Conservation (phyloP, 2,329 filamentous ascomycete species). For the Clonostachys rosea region DNA sequence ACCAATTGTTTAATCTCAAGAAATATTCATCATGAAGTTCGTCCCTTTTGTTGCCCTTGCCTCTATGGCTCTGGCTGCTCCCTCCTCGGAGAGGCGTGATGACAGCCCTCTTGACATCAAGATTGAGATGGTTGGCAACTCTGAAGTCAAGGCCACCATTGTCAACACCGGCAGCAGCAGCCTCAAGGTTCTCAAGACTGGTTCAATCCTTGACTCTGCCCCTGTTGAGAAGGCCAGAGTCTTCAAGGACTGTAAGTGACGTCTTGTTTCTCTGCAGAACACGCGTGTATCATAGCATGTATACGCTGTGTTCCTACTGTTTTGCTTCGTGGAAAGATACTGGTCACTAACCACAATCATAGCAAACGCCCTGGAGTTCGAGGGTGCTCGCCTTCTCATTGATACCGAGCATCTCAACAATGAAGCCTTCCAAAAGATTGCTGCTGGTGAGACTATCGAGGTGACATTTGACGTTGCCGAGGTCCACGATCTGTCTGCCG, state of each 20-base stretch:
- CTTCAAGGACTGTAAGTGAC: slow-evolving; percentile 32
- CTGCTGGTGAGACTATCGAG: slow-evolving; percentile 37
- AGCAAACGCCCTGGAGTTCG: slow-evolving; percentile 32
- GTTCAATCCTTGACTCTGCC: slow-evolving; percentile 38
- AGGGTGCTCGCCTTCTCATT: slow-evolving; percentile 43
- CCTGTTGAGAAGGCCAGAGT: slow-evolving; percentile 43
- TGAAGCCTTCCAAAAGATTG: slow-evolving; percentile 39
- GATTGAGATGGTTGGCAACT: slow-evolving; percentile 37
- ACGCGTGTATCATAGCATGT: no score
- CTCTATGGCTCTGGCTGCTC: slow-evolving; percentile 20
- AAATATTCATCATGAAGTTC: slow-evolving; percentile 4
- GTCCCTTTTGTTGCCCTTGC: slow-evolving; percentile 7
- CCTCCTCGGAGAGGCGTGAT: slow-evolving; percentile 1
- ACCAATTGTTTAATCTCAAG: no score
- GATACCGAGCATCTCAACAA: slow-evolving; percentile 30
- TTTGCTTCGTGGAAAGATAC: no score
- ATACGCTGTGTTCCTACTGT: no score
- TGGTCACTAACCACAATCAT: not conserved
- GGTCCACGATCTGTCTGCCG: slow-evolving; percentile 38
- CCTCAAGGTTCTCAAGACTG: slow-evolving; percentile 42
- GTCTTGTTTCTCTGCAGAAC: no score
- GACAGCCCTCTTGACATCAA: slow-evolving; percentile 25
- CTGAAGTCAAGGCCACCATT: slow-evolving; percentile 38
- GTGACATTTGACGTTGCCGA: slow-evolving; percentile 44
- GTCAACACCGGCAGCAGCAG: slow-evolving; percentile 39